These are phyloP conservation scores for Thraustochytrium sp. DNA, from an alignment of 352 stramenopile species.

Conservation along the genomic window DNA sequence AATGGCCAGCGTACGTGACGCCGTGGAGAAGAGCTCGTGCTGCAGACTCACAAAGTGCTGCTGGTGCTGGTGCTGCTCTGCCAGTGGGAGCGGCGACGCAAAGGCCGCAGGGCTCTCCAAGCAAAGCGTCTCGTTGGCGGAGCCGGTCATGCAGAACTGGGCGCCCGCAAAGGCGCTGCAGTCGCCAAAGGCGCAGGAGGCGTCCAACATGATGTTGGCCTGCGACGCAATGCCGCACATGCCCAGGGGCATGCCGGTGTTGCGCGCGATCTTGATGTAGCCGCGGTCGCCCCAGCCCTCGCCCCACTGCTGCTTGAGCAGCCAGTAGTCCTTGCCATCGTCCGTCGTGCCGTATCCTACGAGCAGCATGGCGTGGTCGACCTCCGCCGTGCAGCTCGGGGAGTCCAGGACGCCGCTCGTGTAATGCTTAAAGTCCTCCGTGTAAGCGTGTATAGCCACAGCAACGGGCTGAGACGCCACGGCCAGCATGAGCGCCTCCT, in stretches of 20 bases:
- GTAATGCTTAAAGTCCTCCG: slow-evolving; percentile 67
- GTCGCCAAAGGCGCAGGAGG: background rate
- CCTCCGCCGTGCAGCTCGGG: slow-evolving; percentile 59
- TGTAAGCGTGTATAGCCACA: slow-evolving; percentile 65
- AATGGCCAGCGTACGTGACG: too few relatives aligned
- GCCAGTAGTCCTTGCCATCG: slow-evolving; percentile 5
- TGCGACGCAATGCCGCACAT: slow-evolving; percentile 72
- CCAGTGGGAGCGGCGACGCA: too few relatives aligned
- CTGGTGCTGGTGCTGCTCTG: too few relatives aligned
- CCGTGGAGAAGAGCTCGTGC: too few relatives aligned
- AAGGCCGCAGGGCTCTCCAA: too few relatives aligned
- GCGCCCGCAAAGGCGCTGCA: background rate
- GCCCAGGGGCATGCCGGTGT: slow-evolving; percentile 54
- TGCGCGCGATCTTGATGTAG: slow-evolving; percentile 61
- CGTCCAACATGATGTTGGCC: slow-evolving; percentile 60
- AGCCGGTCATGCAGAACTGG: background rate
- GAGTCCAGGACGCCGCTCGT: slow-evolving; percentile 64
- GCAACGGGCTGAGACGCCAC: slow-evolving; percentile 81
- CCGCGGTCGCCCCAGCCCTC: slow-evolving; percentile 59
- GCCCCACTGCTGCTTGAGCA: background rate
- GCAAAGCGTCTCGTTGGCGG: too few relatives aligned
- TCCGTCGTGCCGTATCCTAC: background rate
- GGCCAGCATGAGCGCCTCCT: slow-evolving; percentile 72
- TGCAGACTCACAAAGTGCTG: too few relatives aligned
- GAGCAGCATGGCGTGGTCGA: slow-evolving; percentile 58